Evolutionary conservation across 2,329 filamentous ascomycete genomes (phyloP), one percentile per base, ranked within the genome.

Genomic region (Torrubiella hemipterigena): DNA sequence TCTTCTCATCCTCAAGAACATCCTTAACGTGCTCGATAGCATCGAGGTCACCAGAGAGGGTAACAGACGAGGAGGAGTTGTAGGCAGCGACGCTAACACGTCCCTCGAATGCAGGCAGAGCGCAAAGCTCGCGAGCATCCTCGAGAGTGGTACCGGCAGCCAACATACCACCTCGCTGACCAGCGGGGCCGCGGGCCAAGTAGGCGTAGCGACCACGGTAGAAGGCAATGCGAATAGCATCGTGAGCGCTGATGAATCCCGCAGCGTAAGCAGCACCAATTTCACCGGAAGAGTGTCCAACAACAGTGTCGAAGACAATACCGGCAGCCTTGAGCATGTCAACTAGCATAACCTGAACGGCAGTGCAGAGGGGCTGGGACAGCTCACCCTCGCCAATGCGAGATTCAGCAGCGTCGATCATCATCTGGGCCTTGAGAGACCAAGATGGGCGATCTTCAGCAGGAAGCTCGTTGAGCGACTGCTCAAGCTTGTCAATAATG

Each of bases 211-310:
- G 26, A 17, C 38, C 39, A 13, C 45, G 38, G 28, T 38, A 42
- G 37, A 43, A 48, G 26, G 39, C 42, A 7, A 49, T 41, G 1
- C 35, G 23, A 8, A 51, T 44, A 4, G 50, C 49, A 15, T 48
- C 41, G 3, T 39, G 16, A 1, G 35, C 36, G 0, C 34, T 35
- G 5, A 73, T 32, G 13, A 55, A 47, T 0, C 64, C 65, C 0
- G 62, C 57, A 0, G 64, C 62, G 38, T 67, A 71, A 0, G 61
- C 66, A 0, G 64, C 64, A 1, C 46, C 63, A 12, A 69, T 67
- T 38, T 69, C 65, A 3, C 65, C 65, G 0, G 58, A 62, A 0
- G 63, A 67, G 39, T 69, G 65, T 3, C 65, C 65, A 3, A 65
- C 51, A 0, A 63, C 59, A 2, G 49, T 51, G 3, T 36, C 22